phyloP scores from a whole-genome alignment of 805 yeast species.

The Kodamaea kakaduensis region DNA sequence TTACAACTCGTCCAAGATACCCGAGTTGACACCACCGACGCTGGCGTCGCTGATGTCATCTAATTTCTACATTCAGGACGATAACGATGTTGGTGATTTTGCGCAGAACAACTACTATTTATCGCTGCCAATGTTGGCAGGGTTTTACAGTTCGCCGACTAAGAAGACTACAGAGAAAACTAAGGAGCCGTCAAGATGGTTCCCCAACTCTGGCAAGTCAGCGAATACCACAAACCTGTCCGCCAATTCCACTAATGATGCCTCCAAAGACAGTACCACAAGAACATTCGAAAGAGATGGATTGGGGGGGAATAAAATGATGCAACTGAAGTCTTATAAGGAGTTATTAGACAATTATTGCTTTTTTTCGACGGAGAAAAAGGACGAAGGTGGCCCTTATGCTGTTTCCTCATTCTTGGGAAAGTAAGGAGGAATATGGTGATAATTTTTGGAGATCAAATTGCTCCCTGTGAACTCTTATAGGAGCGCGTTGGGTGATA shows the following conservation, averaged over 20 bases:
- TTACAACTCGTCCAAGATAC: no score
- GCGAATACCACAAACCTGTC: no score
- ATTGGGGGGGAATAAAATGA: slow-evolving; percentile 5
- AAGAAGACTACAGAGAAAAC: neutral
- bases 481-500: no score
- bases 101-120: slow-evolving; percentile 33
- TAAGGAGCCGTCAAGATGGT: neutral
- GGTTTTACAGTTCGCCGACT: neutral
- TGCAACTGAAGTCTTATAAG: slow-evolving; percentile 52
- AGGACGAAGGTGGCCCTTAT: slow-evolving; percentile 14
- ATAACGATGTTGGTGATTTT: slow-evolving; percentile 23
- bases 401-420: slow-evolving; percentile 10
- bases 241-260: no score
- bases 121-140: slow-evolving; percentile 34
- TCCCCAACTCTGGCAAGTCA: no score
- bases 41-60: slow-evolving; percentile 9
- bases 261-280: neutral
- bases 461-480: no score
- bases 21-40: slow-evolving; percentile 8
- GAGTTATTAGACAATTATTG: slow-evolving; percentile 59
- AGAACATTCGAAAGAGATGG: neutral
- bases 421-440: no score
- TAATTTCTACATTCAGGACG: slow-evolving; percentile 4
- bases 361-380: slow-evolving; percentile 25
- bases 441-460: no score